phyloP scores from a whole-genome alignment of 371 early-diverging fungal species.

The Cokeromyces recurvatus region DNA sequence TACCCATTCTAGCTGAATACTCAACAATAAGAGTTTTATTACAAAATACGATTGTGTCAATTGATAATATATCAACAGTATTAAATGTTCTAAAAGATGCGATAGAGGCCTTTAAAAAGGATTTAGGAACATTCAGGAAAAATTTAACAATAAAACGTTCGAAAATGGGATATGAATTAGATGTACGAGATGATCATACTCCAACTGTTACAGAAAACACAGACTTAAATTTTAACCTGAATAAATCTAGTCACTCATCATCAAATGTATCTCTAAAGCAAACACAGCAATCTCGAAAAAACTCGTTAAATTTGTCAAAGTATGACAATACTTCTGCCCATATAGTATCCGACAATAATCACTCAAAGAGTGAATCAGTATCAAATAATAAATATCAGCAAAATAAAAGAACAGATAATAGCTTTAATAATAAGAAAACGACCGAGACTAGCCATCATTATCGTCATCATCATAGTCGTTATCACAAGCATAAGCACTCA shows the following conservation, averaged over 20 bases:
- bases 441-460: neutral
- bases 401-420: neutral
- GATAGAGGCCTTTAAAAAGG: constrained; percentile 55
- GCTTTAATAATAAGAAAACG: neutral
- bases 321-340: too few species aligned
- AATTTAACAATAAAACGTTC: constrained; percentile 32
- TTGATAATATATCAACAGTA: constrained; percentile 40
- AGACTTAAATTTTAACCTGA: neutral
- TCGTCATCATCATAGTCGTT: neutral
- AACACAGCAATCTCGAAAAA: neutral
- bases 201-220: constrained; percentile 16
- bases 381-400: neutral
- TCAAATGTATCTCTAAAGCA: neutral
- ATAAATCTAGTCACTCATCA: neutral
- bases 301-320: too few species aligned
- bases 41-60: constrained; percentile 55
- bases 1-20: constrained; percentile 52
- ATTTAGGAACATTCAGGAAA: constrained; percentile 53
- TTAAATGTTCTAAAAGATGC: constrained; percentile 48
- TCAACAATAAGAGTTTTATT: constrained; percentile 66
- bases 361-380: neutral
- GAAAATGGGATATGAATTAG: constrained; percentile 45
- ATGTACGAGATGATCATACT: constrained; percentile 46
- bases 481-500: constrained; percentile 6
- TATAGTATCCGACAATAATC: neutral